Evolutionary conservation across 768 basidiomycete genomes (phyloP), one percentile per base, ranked within the genome.

Genomic region (Lepiota venenata): DNA sequence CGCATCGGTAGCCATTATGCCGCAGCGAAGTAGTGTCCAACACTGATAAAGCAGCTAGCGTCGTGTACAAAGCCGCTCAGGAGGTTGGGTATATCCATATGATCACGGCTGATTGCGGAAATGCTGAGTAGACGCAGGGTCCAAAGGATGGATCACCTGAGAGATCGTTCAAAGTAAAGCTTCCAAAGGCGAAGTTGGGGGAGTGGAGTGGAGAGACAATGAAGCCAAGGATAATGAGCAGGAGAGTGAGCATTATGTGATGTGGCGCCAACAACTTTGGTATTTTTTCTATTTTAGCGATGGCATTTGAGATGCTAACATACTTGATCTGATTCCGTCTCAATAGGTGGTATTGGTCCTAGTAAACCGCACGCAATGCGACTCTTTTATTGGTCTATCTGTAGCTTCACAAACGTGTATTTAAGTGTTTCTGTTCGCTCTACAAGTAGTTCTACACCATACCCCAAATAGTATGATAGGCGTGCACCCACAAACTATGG

Each of bases 61-160:
- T 87, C 4, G 82, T 96, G 57, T 91, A 90, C 71, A 78, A 88
- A 41, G 93, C 95, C 10, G 92, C 91, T 60, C 74, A 92, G 63
- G 79, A 87, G 59, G 85, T 88, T 8, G 93, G 92, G 40, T 97
- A 95, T 68, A 80, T 94, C 38, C 77, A 97, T 25, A 74, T 91
- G 58, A 76, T 98, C 67, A 96, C 95, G 2, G 87, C 94, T 11
- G 95, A 97, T 67, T 95, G 96, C 68, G 94, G 94, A 3, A 98
- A 98, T 66, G 94, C 93, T 39, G 93, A 96, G 70, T 90, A 94
- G 73, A 95, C 95, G 93, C 73, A 84, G 57, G 89, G 95, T 69
- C 76, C 78, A 2, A 80, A 85, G 60, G 94, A 91, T 0, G 90
- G 89, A 36, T 85, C 81, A 40, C 93, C 94, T 78, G 74, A 29